Base-by-base conservation (phyloP, 2,329 filamentous ascomycete genomes). In the Malbranchea cinnamomea region DNA sequence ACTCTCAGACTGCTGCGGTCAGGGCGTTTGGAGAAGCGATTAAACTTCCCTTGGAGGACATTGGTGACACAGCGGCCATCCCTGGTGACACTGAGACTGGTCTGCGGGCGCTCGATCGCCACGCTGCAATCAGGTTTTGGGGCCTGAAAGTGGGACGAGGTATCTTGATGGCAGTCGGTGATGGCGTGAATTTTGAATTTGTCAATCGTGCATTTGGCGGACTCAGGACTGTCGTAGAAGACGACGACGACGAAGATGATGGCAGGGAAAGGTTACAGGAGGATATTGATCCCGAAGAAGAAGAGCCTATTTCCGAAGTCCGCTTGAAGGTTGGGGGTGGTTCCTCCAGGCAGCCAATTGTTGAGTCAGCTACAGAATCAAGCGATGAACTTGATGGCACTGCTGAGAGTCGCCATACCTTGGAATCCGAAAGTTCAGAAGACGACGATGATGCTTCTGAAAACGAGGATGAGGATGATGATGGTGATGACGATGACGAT, bases 121-220 rank as follows among this genome's bases (percentile, higher is more conserved):
- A 43, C 18, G 49, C 49, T 5, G 45, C 54, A 4, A 48, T 39
- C 9, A 47, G 50, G 9, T 73, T 69, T 42, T 78, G 74, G 74
- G 68, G 60, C 4, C 53, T 68, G 32, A 66, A 66, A 31, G 66
- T 77, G 10, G 69, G 65, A 1, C 58, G 71, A 32, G 68, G 71
- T 1, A 41, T 78, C 2, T 45, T 78, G 26, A 62, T 72, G 55
- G 67, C 67, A 40, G 64, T 65, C 12, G 63, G 60, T 0, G 62
- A 63, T 37, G 62, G 59, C 2, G 56, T 77, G 26, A 65, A 66
- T 23, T 74, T 67, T 47, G 54, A 58, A 10, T 64, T 64, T 37
- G 64, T 73, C 12, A 71, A 74, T 42, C 60, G 62, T 18, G 68
- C 70, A 3, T 77, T 74, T 49, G 71, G 72, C 18, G 73, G 72